These are phyloP conservation scores for Tylopilus balloui DNA, from an alignment of 768 basidiomycete species.

Conservation along the genomic window DNA sequence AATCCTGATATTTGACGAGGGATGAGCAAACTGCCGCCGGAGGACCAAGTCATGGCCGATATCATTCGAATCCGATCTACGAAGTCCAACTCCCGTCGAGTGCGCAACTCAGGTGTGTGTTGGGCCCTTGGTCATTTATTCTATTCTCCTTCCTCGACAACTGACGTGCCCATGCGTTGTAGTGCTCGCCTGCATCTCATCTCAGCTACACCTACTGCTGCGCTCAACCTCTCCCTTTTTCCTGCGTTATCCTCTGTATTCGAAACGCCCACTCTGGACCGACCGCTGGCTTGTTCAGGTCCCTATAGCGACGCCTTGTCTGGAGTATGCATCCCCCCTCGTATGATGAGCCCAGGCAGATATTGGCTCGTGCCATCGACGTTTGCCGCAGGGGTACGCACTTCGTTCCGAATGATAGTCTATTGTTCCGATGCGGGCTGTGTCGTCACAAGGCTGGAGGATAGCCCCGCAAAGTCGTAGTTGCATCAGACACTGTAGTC, in stretches of 20 bases:
- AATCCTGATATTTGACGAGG: slow-evolving; percentile 40
- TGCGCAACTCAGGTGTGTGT: slow-evolving; percentile 57
- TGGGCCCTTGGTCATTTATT: background rate
- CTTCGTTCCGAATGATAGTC: slow-evolving; percentile 55
- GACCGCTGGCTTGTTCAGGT: slow-evolving; percentile 64
- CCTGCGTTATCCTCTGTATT: slow-evolving; percentile 23
- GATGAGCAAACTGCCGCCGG: slow-evolving; percentile 55
- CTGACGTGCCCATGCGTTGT: background rate
- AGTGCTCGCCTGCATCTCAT: slow-evolving; percentile 70
- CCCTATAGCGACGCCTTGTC: slow-evolving; percentile 72
- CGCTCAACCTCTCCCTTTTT: slow-evolving; percentile 62
- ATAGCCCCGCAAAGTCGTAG: background rate
- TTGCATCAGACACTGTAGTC: background rate
- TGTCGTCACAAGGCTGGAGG: slow-evolving; percentile 10
- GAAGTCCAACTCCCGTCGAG: slow-evolving; percentile 50
- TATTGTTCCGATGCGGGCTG: slow-evolving; percentile 45
- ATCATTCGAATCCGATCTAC: slow-evolving; percentile 64
- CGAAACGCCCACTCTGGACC: slow-evolving; percentile 23
- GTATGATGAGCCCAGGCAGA: slow-evolving; percentile 50
- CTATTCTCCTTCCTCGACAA: background rate
- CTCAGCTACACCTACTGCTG: slow-evolving; percentile 37
- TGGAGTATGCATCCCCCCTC: slow-evolving; percentile 60
- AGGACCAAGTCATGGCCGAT: slow-evolving; percentile 60
- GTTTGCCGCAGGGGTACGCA: slow-evolving; percentile 54
- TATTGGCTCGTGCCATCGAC: slow-evolving; percentile 77